Evolutionary conservation across 1,284 basidiomycete species (phyloP).

Genomic region (Moesziomyces globuligerus): DNA sequence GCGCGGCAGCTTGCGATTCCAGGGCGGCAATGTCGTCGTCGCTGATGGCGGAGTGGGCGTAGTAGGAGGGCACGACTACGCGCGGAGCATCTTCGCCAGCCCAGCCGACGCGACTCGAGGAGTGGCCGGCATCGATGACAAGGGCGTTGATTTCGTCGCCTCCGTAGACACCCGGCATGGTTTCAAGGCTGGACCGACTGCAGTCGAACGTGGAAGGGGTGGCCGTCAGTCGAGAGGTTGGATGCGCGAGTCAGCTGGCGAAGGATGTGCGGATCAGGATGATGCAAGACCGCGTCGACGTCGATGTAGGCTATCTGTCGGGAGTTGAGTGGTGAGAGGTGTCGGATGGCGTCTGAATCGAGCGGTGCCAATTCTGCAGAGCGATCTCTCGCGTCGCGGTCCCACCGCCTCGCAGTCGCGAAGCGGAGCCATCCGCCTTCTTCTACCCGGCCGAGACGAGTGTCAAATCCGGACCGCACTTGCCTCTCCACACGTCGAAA

Average conservation of each 20-base stretch:
- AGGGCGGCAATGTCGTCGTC: slow-evolving; percentile 65
- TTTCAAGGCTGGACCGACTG: not conserved
- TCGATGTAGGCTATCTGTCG: too few species aligned
- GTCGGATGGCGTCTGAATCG: too few species aligned
- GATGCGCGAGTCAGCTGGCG: too few species aligned
- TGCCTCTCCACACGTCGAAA: slow-evolving; percentile 17
- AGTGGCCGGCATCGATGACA: slow-evolving; percentile 92
- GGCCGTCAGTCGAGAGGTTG: too few species aligned
- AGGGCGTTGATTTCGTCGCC: slow-evolving; percentile 90
- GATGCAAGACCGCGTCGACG: too few species aligned
- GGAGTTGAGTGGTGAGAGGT: too few species aligned
- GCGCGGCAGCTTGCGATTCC: slow-evolving; percentile 37
- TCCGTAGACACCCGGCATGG: slow-evolving; percentile 65
- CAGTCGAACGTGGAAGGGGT: too few species aligned
- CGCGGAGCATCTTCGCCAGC: slow-evolving; percentile 97
- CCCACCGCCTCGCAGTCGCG: slow-evolving; percentile 32
- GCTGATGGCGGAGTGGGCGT: slow-evolving; percentile 75
- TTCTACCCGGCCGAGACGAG: slow-evolving; percentile 40
- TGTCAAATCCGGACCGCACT: slow-evolving; percentile 25
- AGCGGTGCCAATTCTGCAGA: too few species aligned
- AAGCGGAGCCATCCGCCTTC: slow-evolving; percentile 19
- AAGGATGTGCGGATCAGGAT: too few species aligned
- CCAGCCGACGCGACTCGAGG: slow-evolving; percentile 84
- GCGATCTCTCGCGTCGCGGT: too few species aligned
- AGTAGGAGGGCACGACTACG: slow-evolving; percentile 87